These are phyloP conservation scores for Phytophthora melonis DNA, from an alignment of 352 stramenopile species.

Conservation along the genomic window DNA sequence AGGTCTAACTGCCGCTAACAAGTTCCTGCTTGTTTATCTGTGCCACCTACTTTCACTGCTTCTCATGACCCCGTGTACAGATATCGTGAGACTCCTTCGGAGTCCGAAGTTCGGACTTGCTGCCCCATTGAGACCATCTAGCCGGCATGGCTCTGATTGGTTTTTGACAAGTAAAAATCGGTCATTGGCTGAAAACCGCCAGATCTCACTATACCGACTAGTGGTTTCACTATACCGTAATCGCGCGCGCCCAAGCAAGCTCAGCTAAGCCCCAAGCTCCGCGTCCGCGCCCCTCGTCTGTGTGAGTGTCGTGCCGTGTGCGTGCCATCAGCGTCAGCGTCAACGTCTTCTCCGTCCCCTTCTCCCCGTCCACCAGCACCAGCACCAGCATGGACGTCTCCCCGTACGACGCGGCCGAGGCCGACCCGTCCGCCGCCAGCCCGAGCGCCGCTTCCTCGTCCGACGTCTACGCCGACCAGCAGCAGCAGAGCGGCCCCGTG, in stretches of 20 bases:
- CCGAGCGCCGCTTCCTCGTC: not conserved
- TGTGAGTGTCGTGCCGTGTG: not conserved
- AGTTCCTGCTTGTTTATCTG: no score
- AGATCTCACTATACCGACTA: no score
- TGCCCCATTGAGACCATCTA: no score
- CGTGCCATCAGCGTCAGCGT: not conserved
- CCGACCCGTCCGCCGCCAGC: conserved; percentile 3
- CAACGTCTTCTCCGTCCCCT: not conserved
- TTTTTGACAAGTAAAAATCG: no score
- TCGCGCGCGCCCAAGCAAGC: not conserved
- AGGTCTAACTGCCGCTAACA: no score
- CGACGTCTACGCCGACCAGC: conserved; percentile 15
- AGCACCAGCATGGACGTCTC: conserved; percentile 16
- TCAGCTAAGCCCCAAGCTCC: no score
- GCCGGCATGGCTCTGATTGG: no score
- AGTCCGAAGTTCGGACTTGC: no score
- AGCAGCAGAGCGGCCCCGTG: conserved; percentile 47
- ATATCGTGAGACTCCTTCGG: no score
- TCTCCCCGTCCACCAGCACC: not conserved
- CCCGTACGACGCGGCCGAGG: conserved; percentile 10
- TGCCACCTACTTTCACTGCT: no score
- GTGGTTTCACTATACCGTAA: not conserved
- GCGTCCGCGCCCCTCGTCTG: not conserved
- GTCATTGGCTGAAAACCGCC: no score
- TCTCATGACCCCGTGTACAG: no score